A percentile compares a stretch with the other conserved stretches of the same genome.
Conservation (phyloP, 1,139 yeast species). For the Yamadazyma taylorii region DNA sequence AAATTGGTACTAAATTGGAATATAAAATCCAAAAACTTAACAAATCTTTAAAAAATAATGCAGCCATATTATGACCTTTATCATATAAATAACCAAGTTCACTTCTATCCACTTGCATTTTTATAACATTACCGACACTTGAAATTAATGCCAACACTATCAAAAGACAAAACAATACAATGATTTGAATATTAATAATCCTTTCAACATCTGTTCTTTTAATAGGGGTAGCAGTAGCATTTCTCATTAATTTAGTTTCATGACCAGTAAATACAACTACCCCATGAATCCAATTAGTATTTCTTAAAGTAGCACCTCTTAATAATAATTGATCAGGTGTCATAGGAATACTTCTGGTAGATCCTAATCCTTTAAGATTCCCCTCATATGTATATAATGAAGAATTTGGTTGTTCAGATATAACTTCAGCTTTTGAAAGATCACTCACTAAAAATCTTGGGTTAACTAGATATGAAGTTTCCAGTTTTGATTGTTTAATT, state of each 20-base stretch:
- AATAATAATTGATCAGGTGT: slow-evolving; percentile 88
- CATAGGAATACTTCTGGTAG: slow-evolving; percentile 58
- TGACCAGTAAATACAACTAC: slow-evolving; percentile 95
- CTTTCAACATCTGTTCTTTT: slow-evolving; percentile 96
- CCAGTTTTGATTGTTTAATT: slow-evolving; percentile 83
- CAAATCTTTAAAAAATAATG: slow-evolving; percentile 79
- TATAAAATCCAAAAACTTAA: slow-evolving; percentile 95
- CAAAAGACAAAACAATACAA: slow-evolving; percentile 81
- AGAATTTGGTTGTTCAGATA: slow-evolving; percentile 92
- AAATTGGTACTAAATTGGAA: slow-evolving; percentile 93
- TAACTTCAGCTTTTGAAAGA: slow-evolving; percentile 40
- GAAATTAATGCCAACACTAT: slow-evolving; percentile 76
- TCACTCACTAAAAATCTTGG: slow-evolving; percentile 56
- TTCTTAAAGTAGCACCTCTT: slow-evolving; percentile 93
- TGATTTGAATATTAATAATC: slow-evolving; percentile 87
- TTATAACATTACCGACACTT: slow-evolving; percentile 83
- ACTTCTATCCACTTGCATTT: slow-evolving; percentile 53
- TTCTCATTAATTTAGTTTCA: slow-evolving; percentile 96
- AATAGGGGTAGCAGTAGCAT: slow-evolving; percentile 98
- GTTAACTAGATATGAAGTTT: slow-evolving; percentile 73
- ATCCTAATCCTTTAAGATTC: slow-evolving; percentile 58
- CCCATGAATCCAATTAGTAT: slow-evolving; percentile 95
- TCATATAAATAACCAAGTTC: slow-evolving; percentile 64
- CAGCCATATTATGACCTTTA: slow-evolving; percentile 67
- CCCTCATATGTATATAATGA: slow-evolving; percentile 96